Base-by-base conservation (phyloP, 345 rosid species). In the Anacardium occidentale region DNA sequence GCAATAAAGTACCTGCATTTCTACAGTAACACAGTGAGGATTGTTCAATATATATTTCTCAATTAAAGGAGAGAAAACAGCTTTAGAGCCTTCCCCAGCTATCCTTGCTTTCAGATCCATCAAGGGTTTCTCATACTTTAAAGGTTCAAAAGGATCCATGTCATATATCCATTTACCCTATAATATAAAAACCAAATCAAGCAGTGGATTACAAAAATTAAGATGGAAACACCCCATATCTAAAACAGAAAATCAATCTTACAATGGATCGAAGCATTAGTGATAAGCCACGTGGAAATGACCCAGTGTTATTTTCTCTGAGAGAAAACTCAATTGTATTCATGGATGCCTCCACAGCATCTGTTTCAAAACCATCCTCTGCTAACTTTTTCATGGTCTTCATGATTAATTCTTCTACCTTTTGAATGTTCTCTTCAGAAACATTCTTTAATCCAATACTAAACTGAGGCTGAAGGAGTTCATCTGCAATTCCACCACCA, bases 101-200 rank as follows among this genome's bases (percentile, higher is more conserved):
- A 92, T 91, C 88, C 91, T 87, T 25, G 91, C 79, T 86, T 95
- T 95, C 66, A 92, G 78, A 64, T 77, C 87, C 83, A 67, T 79
- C 83, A 92, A 81, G 18, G 99, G 99, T 77, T 91, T 83, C 81
- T 90, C 91, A 73, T 92, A 95, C 76, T 88, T 95, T 65, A 95
- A 80, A 58, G 99, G 99, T 82, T 89, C 92, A 80, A 95, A 91
- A 73, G 99, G 99, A 87, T 92, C 86, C 97, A 87, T 83, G 78
- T 92, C 99, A 82, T 95, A 92, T 83, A 95, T 95, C 99, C 99
- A 91, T 83, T 95, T 95, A 45, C 94, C 89, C 98, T 92, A 69
- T 34, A 69, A 73, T 61, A 76, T 22, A 75, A 75, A 75, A 78
- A 20, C 29, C 24, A 76, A 72, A 75, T 70, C 50, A 76, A 73